Evolutionary conservation across 1,284 basidiomycete genomes (phyloP).

Genomic region (Ustilago crameri): DNA sequence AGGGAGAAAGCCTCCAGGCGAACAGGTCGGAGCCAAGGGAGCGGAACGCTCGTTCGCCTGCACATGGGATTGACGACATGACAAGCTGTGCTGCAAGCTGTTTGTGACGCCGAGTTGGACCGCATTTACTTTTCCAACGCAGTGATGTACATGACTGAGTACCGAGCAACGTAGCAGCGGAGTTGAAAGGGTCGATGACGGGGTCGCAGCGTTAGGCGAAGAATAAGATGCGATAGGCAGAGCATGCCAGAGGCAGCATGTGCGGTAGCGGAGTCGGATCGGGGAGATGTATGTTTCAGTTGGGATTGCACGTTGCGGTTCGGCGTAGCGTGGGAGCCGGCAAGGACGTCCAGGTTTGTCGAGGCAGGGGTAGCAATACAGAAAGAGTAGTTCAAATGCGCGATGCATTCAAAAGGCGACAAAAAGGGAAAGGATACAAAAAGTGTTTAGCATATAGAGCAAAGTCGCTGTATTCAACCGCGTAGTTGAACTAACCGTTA

Average conservation of each 20-base stretch:
- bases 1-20: too few relatives aligned
- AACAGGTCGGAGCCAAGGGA: too few relatives aligned
- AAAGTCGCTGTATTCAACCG: background rate
- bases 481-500: slow-evolving; percentile 77
- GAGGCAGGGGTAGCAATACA: too few relatives aligned
- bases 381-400: background rate
- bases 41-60: too few relatives aligned
- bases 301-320: background rate
- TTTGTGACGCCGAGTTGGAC: background rate
- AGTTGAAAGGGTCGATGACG: background rate
- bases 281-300: background rate
- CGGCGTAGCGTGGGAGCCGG: background rate
- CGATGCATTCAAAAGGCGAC: background rate
- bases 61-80: too few relatives aligned
- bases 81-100: background rate
- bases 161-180: background rate
- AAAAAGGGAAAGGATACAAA: slow-evolving; percentile 2
- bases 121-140: slow-evolving; percentile 40
- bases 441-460: slow-evolving; percentile 10
- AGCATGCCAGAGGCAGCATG: background rate
- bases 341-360: slow-evolving; percentile 1
- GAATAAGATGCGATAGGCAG: background rate
- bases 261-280: background rate
- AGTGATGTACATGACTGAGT: slow-evolving; percentile 53
- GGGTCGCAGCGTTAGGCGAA: background rate